Conservation (phyloP, 2,329 filamentous ascomycete species). For the Penicillium rolfsii region DNA sequence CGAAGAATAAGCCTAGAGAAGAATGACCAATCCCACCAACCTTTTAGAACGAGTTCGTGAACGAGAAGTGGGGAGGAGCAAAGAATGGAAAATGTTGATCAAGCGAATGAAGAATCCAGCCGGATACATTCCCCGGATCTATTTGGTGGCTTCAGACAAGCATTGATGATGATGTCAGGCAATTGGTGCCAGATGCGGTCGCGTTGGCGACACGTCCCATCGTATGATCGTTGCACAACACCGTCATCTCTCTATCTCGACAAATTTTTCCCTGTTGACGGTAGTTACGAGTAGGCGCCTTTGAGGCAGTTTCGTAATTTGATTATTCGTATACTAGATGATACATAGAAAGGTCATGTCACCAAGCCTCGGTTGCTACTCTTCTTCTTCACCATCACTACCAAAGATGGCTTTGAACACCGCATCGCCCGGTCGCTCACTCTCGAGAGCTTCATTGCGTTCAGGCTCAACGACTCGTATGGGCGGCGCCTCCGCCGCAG, state of each 20-base stretch:
- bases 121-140: conserved; percentile 11
- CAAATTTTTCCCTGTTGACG: not conserved
- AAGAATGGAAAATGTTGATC: conserved; percentile 6
- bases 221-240: not conserved
- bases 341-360: not conserved
- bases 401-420: conserved; percentile 95
- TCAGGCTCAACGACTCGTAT: conserved; percentile 64
- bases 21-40: not conserved
- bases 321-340: not conserved
- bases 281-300: not conserved
- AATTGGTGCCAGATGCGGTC: not conserved
- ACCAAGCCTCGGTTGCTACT: conserved; percentile 23
- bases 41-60: conserved; percentile 1
- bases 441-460: conserved; percentile 77
- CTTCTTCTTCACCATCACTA: conserved; percentile 73
- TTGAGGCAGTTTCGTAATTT: not conserved
- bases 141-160: conserved; percentile 3
- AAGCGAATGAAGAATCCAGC: not conserved
- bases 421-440: conserved; percentile 72
- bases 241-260: not conserved
- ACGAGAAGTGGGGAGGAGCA: conserved; percentile 7
- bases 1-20: not conserved
- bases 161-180: conserved; percentile 15
- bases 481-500: conserved; percentile 17
- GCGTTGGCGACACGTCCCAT: not conserved